These are phyloP conservation scores for Nannizziopsis barbatae DNA, from an alignment of 2,329 filamentous ascomycete genomes.

Conservation along the genomic window DNA sequence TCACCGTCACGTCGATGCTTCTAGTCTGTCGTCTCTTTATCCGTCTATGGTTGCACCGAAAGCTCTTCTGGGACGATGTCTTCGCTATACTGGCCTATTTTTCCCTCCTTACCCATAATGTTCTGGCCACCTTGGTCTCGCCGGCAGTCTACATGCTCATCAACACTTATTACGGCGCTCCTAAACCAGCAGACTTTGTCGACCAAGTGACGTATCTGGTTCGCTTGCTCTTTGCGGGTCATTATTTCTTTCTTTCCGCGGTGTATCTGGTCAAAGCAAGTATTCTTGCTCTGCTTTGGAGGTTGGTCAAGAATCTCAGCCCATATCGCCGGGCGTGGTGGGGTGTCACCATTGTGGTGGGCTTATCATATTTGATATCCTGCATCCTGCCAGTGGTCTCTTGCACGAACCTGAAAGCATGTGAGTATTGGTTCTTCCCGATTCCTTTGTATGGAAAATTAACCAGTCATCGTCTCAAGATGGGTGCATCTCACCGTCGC, in stretches of 20 bases:
- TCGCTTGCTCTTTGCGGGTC: conserved; percentile 6
- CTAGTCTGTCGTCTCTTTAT: conserved; percentile 9
- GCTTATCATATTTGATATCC: background rate
- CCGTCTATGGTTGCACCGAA: conserved; percentile 12
- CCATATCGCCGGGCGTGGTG: conserved; percentile 12
- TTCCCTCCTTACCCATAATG: conserved; percentile 9
- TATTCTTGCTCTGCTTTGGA: conserved; percentile 11
- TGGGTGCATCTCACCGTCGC: conserved; percentile 2
- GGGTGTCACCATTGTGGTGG: conserved; percentile 4
- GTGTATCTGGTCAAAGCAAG: conserved; percentile 13
- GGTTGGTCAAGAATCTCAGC: conserved; percentile 8
- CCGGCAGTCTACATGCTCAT: conserved; percentile 11
- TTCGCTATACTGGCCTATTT: conserved; percentile 8
- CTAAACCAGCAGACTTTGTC: conserved; percentile 6
- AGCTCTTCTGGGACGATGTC: conserved; percentile 14
- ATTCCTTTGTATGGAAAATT: background rate
- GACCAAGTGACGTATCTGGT: conserved; percentile 10
- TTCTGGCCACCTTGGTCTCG: conserved; percentile 5
- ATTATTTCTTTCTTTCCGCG: conserved; percentile 6
- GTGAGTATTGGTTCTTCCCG: background rate
- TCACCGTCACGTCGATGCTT: conserved; percentile 10
- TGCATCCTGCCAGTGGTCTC: conserved; percentile 5
- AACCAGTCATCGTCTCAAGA: background rate
- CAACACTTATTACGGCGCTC: background rate
- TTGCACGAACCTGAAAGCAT: conserved; percentile 10